Base-by-base conservation (phyloP, 2,329 filamentous ascomycete genomes). In the Mariannaea elegans region DNA sequence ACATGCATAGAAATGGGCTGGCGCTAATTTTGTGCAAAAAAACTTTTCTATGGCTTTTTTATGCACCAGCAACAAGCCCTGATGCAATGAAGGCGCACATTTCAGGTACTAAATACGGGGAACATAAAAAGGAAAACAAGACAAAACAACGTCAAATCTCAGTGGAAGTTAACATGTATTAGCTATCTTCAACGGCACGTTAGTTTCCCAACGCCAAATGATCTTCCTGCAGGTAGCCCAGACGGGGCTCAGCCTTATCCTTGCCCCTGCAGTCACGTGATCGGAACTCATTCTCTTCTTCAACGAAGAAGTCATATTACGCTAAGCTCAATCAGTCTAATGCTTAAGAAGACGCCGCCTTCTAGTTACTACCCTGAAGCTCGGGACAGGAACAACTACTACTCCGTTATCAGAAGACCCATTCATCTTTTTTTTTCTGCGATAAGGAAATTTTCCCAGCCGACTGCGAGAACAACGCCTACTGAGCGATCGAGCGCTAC, bases 381-480 rank as follows among this genome's bases (percentile, higher is more conserved):
- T 41, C 56, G 57, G 34, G 7, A 1, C 2, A 49, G 69, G 65
- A 70, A 62, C 49, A 70, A 66, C 50, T 10, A 46, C 4, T 14
- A 14, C 2, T 18, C 67, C 68, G 68, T 59, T 66, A 66, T 71
- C 70, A 59, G 59, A 49, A 49, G n/a, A 38, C 39, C 50, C 53
- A 47, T 46, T 56, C 60, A 42, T 55, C 56, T 59, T 59, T 69
- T 71, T 44, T 69, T 68, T 65, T 67, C 59, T 59, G 62, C 63
- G 63, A 69, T 71, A 71, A 70, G 66, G 67, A 67, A 65, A 67
- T 59, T 68, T 68, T 61, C 61, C 50, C 63, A 56, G 23, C 41
- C 54, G 32, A 36, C 32, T n/a, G 32, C 32, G 48, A 62, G 57
- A 38, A 41, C 23, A 46, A 49, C 50, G 41, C 57, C 53, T 34